phyloP scores from a whole-genome alignment of 352 stramenopile genomes.

The Elongisporangium undulatum region DNA sequence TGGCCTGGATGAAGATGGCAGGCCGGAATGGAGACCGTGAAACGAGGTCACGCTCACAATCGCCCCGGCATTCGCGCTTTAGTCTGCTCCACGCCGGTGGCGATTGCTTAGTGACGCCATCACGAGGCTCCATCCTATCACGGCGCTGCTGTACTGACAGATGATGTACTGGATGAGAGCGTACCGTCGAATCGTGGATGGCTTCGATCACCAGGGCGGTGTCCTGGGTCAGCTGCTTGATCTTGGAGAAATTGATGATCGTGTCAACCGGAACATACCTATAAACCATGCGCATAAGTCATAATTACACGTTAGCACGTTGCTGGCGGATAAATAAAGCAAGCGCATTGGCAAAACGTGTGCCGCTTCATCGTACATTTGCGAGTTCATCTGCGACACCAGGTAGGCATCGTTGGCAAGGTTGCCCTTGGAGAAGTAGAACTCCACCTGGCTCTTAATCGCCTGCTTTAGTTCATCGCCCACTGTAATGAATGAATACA shows the following conservation, averaged over 20 bases:
- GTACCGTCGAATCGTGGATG: constrained; percentile 64
- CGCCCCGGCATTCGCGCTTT: background rate
- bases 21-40: background rate
- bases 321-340: background rate
- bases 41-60: background rate
- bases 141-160: background rate
- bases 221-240: constrained; percentile 78
- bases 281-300: background rate
- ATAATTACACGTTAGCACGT: background rate
- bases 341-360: background rate
- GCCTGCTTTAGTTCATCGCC: constrained; percentile 70
- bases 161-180: constrained; percentile 1
- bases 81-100: background rate
- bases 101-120: background rate
- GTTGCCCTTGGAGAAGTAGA: constrained; percentile 90
- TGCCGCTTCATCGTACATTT: constrained; percentile 49
- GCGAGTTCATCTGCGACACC: constrained; percentile 88
- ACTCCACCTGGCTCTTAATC: constrained; percentile 87
- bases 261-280: constrained; percentile 84
- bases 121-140: background rate
- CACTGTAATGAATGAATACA: constrained; percentile 16
- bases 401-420: constrained; percentile 84
- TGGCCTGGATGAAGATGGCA: background rate
- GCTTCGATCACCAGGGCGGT: constrained; percentile 57
- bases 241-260: constrained; percentile 83